Conservation (phyloP, 2,329 filamentous ascomycete species). For the Colletotrichum kahawae region DNA sequence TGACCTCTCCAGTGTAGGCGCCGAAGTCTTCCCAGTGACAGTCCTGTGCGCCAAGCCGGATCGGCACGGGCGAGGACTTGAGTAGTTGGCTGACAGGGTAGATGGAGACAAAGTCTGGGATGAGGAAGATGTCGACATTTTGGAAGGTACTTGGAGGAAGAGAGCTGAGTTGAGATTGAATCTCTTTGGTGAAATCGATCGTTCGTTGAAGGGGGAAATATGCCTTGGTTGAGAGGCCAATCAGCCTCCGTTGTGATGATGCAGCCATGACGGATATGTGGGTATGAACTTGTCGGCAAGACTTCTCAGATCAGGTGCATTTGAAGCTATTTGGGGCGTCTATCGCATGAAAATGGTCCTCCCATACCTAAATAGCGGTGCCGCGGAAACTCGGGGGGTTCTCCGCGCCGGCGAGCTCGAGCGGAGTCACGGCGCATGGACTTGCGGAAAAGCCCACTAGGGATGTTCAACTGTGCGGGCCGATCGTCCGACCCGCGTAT, state of each 20-base stretch:
- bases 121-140: constrained; percentile 71
- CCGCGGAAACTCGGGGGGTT: background rate
- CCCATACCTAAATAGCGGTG: background rate
- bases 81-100: constrained; percentile 55
- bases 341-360: background rate
- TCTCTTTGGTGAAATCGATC: constrained; percentile 54
- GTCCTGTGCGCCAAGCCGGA: constrained; percentile 73
- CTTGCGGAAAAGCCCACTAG: background rate
- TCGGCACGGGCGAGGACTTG: constrained; percentile 51
- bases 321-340: background rate
- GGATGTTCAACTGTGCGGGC: background rate
- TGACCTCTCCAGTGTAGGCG: constrained; percentile 80
- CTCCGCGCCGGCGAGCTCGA: background rate
- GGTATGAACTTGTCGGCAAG: background rate
- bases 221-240: constrained; percentile 80
- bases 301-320: background rate
- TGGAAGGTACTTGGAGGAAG: constrained; percentile 29
- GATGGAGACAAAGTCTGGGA: constrained; percentile 78
- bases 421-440: background rate
- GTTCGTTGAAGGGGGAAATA: constrained; percentile 76
- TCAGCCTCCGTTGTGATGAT: constrained; percentile 55
- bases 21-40: constrained; percentile 72
- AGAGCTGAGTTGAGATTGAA: constrained; percentile 52
- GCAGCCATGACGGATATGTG: background rate
- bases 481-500: background rate